These are phyloP conservation scores for Lactifluus subvellereus DNA, from an alignment of 768 basidiomycete species.

Conservation along the genomic window DNA sequence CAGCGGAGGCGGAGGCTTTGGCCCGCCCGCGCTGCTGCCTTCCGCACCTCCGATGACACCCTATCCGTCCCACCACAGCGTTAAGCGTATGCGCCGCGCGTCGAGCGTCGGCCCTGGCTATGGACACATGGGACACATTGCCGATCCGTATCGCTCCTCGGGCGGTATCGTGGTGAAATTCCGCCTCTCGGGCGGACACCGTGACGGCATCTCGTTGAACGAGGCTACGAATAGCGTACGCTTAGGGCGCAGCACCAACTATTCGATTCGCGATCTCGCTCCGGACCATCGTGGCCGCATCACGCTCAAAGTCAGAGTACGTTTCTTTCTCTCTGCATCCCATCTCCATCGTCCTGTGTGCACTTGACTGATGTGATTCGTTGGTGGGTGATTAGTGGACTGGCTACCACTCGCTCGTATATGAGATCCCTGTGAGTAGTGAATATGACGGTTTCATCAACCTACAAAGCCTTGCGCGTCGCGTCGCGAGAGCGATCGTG, in stretches of 20 bases:
- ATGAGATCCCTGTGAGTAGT: conserved; percentile 19
- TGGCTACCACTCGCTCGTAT: conserved; percentile 21
- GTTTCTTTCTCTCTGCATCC: neutral
- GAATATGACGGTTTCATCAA: conserved; percentile 14
- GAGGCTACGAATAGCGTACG: conserved; percentile 17
- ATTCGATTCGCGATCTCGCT: conserved; percentile 17
- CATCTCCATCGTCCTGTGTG: neutral
- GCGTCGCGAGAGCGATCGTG: conserved; percentile 21
- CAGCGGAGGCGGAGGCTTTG: conserved; percentile 12
- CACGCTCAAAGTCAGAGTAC: conserved; percentile 19
- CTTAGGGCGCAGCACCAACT: conserved; percentile 9
- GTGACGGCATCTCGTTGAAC: conserved; percentile 14
- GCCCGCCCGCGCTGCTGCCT: conserved; percentile 11
- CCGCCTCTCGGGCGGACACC: conserved; percentile 16
- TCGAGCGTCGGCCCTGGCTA: conserved; percentile 20
- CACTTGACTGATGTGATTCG: neutral
- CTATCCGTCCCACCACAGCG: conserved; percentile 13
- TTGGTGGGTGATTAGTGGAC: conserved; percentile 13
- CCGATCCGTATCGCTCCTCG: conserved; percentile 2
- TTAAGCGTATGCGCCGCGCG: conserved; percentile 16
- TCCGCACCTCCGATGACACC: conserved; percentile 20
- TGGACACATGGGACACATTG: neutral
- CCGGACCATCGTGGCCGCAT: conserved; percentile 15
- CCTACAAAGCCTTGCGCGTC: conserved; percentile 21
- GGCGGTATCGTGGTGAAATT: conserved; percentile 18